Conservation (phyloP, 164 flowering plant genomes). For the Berberis thunbergii region DNA sequence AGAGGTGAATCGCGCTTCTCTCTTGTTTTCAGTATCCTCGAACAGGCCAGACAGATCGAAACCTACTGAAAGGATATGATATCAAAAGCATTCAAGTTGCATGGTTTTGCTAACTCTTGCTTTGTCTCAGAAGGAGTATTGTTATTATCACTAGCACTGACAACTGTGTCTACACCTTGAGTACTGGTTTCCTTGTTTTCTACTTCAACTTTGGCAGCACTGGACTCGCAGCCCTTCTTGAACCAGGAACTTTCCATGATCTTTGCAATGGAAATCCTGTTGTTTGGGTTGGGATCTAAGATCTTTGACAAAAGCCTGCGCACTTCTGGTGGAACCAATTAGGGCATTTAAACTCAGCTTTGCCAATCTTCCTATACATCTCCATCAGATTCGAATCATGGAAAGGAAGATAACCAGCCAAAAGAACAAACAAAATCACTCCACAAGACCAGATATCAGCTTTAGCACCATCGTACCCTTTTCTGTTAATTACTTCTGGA, state of each 20-base stretch:
- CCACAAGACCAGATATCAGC: slow-evolving; percentile 92
- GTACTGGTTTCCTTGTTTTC: slow-evolving; percentile 14
- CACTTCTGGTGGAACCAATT: slow-evolving; percentile 48
- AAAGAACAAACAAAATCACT: slow-evolving; percentile 58
- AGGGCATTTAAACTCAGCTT: slow-evolving; percentile 62
- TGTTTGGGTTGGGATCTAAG: slow-evolving; percentile 57
- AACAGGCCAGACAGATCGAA: slow-evolving; percentile 75
- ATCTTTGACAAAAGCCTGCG: slow-evolving; percentile 46
- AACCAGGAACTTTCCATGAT: slow-evolving; percentile 69
- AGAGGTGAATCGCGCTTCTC: slow-evolving; percentile 53
- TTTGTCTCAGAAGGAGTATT: slow-evolving; percentile 14
- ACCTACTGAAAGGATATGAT: slow-evolving; percentile 72
- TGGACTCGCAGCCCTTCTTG: slow-evolving; percentile 30
- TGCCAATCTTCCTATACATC: slow-evolving; percentile 75
- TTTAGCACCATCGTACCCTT: slow-evolving; percentile 75
- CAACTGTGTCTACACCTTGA: slow-evolving; percentile 13
- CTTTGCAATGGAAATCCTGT: slow-evolving; percentile 52
- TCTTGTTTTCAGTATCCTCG: slow-evolving; percentile 25
- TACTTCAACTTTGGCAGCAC: slow-evolving; percentile 8
- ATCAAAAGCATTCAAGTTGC: slow-evolving; percentile 70
- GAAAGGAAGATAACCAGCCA: slow-evolving; percentile 81
- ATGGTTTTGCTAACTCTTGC: slow-evolving; percentile 24
- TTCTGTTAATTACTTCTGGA: slow-evolving; percentile 65
- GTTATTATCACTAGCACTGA: slow-evolving; percentile 11
- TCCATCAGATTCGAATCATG: slow-evolving; percentile 75